Percentiles rank a stretch among this genome's conserved stretches.
Evolutionary conservation across 495 filamentous ascomycete species (phyloP).

Genomic region (Pyrenopolyporus hunteri): DNA sequence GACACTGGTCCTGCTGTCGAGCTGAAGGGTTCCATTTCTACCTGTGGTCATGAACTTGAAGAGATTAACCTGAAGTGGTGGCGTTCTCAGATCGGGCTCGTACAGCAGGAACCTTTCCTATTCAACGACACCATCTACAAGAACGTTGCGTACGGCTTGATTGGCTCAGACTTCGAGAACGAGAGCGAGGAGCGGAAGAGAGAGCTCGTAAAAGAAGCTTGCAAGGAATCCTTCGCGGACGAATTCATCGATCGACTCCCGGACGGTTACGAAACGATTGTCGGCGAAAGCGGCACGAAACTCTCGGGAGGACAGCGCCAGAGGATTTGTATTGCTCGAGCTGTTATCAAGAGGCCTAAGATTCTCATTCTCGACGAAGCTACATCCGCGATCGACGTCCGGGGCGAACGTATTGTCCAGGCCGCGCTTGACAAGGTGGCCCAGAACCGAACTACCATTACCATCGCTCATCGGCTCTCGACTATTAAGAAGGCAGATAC

Average conservation of each 20-base stretch:
- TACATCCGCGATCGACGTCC: slow-evolving; percentile 78
- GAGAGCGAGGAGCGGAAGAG: slow-evolving; percentile 58
- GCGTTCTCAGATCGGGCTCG: slow-evolving; percentile 69
- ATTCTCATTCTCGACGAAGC: slow-evolving; percentile 88
- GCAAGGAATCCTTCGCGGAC: slow-evolving; percentile 62
- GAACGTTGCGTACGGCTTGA: slow-evolving; percentile 66
- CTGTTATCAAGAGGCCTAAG: slow-evolving; percentile 73
- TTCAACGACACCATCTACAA: slow-evolving; percentile 74
- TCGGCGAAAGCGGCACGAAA: slow-evolving; percentile 58
- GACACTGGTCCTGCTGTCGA: slow-evolving; percentile 49
- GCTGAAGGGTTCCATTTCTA: slow-evolving; percentile 56
- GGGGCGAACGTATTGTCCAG: slow-evolving; percentile 73
- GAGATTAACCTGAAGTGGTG: slow-evolving; percentile 68
- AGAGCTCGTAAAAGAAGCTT: slow-evolving; percentile 62
- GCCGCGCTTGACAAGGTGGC: slow-evolving; percentile 72
- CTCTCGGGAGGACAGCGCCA: slow-evolving; percentile 67
- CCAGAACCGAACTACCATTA: slow-evolving; percentile 74
- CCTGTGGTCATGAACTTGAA: slow-evolving; percentile 61
- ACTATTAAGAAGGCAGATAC: slow-evolving; percentile 75
- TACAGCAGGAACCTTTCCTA: slow-evolving; percentile 75
- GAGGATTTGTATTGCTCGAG: slow-evolving; percentile 72
- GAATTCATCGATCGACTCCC: slow-evolving; percentile 66
- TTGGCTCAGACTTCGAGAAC: slow-evolving; percentile 62
- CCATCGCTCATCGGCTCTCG: slow-evolving; percentile 73
- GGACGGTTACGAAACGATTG: slow-evolving; percentile 61